Base-by-base conservation (phyloP, 192 early-diverging fungal genomes). In the Backusella westeae region DNA sequence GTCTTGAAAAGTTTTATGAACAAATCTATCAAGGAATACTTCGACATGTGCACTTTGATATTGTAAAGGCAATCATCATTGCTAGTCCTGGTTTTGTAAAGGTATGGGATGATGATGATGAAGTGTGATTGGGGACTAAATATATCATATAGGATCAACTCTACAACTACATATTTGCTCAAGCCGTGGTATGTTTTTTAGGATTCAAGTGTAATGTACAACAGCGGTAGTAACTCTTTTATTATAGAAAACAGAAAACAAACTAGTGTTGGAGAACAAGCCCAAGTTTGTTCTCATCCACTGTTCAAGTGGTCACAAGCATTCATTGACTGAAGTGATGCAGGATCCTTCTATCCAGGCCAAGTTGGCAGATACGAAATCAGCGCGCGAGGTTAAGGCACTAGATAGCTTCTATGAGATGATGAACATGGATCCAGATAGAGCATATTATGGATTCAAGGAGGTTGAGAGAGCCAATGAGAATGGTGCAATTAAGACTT, bases 1-100 rank as follows among this genome's bases (percentile, higher is more conserved):
- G 92, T 21, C 66, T 95, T 41, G 78, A 79, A 78, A 85, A 91
- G 56, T 99, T 99, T 82, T 99, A 92, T 82, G 95, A 97, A 21
- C 96, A 98, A 76, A 87, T 97, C 2, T 93, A 92, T 79, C 91
- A 96, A 79, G 93, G 90, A 0, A 94, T 99, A 69, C 81, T 95
- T 74, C 89, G 92, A 49, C 94, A 96, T 80, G 82, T 99, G 19
- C 91, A 98, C 81, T 97, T 99, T 87, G 88, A 90, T 53, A 86
- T 99, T 63, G 90, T 98, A 79, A 99, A 98, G 78, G 96, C 93
- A n/a, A 86, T 98, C 14, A 96, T 99, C 67, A 79, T 99, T 19
- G 96, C 94, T 42, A 98, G 96, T 80, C 98, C 98, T 34, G 98
- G 97, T 39, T 99, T 98, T 89, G 91, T 93, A 19, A 93, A 91